These are phyloP conservation scores for Talaromyces wortmannii DNA, from an alignment of 495 filamentous ascomycete genomes.

Conservation along the genomic window DNA sequence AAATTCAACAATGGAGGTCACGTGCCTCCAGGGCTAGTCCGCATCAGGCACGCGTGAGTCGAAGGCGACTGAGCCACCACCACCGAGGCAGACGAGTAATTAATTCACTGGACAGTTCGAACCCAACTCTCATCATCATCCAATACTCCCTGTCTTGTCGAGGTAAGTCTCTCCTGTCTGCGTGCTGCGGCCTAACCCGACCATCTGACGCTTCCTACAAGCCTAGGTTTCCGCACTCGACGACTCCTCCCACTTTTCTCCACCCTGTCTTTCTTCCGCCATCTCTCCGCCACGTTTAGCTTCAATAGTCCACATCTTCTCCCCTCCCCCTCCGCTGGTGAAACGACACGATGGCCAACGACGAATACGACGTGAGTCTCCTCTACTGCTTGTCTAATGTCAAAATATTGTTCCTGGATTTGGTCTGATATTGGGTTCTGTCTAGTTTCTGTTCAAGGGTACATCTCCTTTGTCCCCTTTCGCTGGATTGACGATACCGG, in stretches of 20 bases:
- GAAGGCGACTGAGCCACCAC: too few species aligned
- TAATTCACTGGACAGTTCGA: not conserved
- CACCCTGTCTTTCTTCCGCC: not conserved
- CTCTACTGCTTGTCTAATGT: not conserved
- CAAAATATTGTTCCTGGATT: constrained; percentile 4
- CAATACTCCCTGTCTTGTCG: not conserved
- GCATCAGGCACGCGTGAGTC: not conserved
- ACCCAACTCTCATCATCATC: not conserved
- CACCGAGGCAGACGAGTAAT: too few species aligned
- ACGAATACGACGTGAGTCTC: constrained; percentile 96
- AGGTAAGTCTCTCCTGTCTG: too few species aligned
- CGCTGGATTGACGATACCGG: constrained; percentile 4
- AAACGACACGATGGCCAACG: constrained; percentile 79
- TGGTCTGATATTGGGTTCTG: constrained; percentile 12
- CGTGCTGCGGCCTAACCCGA: not conserved
- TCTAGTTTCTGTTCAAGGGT: constrained; percentile 99
- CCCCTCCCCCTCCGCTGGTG: not conserved
- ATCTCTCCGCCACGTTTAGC: not conserved
- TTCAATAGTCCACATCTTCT: not conserved
- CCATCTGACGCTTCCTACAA: too few species aligned
- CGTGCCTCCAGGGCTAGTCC: not conserved
- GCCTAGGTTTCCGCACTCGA: too few species aligned
- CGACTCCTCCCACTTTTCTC: constrained; percentile 1
- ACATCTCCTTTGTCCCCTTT: constrained; percentile 8
- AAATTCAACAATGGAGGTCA: not conserved